Base-by-base conservation (phyloP, 495 filamentous ascomycete species). In the Daldinia bambusicola region DNA sequence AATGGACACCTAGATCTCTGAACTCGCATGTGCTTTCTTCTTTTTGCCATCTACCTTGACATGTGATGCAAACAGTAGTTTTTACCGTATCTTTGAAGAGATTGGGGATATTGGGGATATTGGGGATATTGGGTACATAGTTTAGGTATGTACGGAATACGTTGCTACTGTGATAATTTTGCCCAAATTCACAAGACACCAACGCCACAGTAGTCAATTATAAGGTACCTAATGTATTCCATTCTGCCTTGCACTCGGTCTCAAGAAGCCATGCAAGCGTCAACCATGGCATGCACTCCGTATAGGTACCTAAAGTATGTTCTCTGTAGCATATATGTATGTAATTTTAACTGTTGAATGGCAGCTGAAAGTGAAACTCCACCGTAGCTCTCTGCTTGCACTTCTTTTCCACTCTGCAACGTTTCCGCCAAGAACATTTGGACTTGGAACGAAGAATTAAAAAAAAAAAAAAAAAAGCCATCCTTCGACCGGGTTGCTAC, bases 141-240 rank as follows among this genome's bases (percentile, higher is more conserved):
- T n/a, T n/a, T 56, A 56, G 14, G 53, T 52, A 52, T 14, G 26
- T 20, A 16, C 18, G 37, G 40, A 56, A 53, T n/a, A n/a, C n/a
- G n/a, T n/a, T n/a, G n/a, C n/a, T n/a, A n/a, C n/a, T n/a, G n/a
- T 26, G 26, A 26, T 26, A 26, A 26, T 26, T 66, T 71, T 67
- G 45, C 63, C 69, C 69, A 26, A 51, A 55, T 71, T 71, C 63
- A 63, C 63, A 58, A 63, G 69, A 63, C 63, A 63, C 22, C 32
- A 26, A 55, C 59, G 69, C 69, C 12, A 53, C 50, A n/a, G n/a
- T n/a, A n/a, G n/a, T n/a, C n/a, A n/a, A n/a, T n/a, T n/a, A n/a
- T n/a, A n/a, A n/a, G n/a, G n/a, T n/a, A n/a, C n/a, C n/a, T n/a
- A n/a, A 34, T 34, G 32, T 34, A 36, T 36, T 36, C 34, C 7